Conservation (phyloP, 23 red algal species). For the Gracilaria gracilis region DNA sequence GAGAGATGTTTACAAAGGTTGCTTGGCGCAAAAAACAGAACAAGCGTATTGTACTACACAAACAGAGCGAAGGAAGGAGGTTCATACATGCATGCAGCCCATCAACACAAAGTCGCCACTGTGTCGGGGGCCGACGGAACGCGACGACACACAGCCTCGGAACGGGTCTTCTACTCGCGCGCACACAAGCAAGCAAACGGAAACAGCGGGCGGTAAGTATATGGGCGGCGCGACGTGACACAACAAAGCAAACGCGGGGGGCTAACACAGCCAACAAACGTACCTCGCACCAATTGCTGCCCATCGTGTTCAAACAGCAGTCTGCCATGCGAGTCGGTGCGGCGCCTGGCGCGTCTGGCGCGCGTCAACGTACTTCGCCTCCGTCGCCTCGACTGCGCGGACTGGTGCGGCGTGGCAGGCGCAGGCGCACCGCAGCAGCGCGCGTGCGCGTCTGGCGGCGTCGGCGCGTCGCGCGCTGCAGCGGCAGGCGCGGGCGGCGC, state of each 20-base stretch:
- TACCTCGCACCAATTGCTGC: slow-evolving; percentile 27
- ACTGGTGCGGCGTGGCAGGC: background rate
- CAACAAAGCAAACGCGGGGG: slow-evolving; percentile 25
- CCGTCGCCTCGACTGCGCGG: background rate
- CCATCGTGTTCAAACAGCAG: slow-evolving; percentile 12
- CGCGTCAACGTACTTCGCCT: background rate
- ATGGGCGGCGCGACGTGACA: too few relatives aligned
- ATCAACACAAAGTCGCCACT: slow-evolving; percentile 65
- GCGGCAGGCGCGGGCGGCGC: too few relatives aligned
- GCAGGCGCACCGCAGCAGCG: too few relatives aligned
- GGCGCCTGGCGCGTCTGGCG: background rate
- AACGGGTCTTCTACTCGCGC: slow-evolving; percentile 45
- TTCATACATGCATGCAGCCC: slow-evolving; percentile 68
- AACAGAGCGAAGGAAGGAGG: too few relatives aligned
- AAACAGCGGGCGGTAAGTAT: too few relatives aligned
- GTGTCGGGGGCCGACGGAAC: slow-evolving; percentile 32
- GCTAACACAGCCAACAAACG: too few relatives aligned
- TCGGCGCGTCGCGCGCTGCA: background rate
- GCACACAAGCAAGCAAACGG: slow-evolving; percentile 5
- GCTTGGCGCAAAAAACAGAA: background rate
- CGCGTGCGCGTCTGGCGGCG: too few relatives aligned
- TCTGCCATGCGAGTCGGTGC: background rate
- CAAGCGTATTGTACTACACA: too few relatives aligned
- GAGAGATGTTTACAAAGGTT: background rate
- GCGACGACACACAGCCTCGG: slow-evolving; percentile 52